Evolutionary conservation across 2,329 filamentous ascomycete genomes (phyloP).

Genomic region (Botryotinia globosa): DNA sequence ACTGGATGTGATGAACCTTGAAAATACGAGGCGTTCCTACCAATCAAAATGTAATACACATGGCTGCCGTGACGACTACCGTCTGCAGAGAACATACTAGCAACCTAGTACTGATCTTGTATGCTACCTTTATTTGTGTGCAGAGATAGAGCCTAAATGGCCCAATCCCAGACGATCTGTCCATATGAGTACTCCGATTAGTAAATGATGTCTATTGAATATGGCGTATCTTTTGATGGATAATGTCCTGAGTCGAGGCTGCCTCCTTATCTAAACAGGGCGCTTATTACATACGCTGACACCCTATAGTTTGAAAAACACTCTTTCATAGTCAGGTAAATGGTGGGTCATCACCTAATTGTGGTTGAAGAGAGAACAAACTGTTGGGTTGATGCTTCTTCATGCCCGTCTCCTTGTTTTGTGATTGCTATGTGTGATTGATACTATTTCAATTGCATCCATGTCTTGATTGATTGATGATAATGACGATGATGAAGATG

Average conservation of each 20-base stretch:
- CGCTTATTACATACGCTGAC: slow-evolving; percentile 14
- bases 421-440: background rate
- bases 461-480: background rate
- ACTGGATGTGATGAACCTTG: background rate
- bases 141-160: background rate
- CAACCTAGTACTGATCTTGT: background rate
- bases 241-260: background rate
- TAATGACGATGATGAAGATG: background rate
- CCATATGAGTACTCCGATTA: background rate
- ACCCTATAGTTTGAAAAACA: slow-evolving; percentile 13
- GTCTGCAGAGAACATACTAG: background rate
- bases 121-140: background rate
- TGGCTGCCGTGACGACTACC: slow-evolving; percentile 11
- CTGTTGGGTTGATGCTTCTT: background rate
- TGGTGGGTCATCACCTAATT: background rate
- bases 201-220: background rate
- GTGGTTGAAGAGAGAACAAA: background rate
- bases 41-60: background rate
- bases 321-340: no score
- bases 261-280: background rate
- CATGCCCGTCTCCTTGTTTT: background rate
- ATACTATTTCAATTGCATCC: background rate
- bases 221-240: background rate
- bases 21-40: background rate
- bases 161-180: background rate